Evolutionary conservation across 129 eudicot species (phyloP), one percentile per base, ranked within the genome.

Genomic region (Heracleum sosnowskyi): DNA sequence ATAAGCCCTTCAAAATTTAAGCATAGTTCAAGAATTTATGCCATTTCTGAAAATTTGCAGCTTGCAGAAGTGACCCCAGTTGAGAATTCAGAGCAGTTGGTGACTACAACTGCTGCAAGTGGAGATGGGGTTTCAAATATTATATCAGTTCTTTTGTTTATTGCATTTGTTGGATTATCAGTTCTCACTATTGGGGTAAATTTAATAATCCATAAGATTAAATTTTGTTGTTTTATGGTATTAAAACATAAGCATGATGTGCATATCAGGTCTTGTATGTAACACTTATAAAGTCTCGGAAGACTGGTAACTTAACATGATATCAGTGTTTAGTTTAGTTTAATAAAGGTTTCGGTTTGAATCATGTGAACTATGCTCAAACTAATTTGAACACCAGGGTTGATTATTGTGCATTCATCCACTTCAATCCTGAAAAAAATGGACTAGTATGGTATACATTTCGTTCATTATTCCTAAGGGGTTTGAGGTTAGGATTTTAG

Each of bases 161-260:
- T 79, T 79, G 93, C 93, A 26, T 89, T 89, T 75, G 29, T 86
- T 8, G 89, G 86, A 74, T 83, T 89, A 39, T 82, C 90, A 57
- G 45, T 89, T 78, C 87, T 89, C 20, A 89, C 93, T 35, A 79
- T 89, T 57, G 93, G 93, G 90, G 93, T 89, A 82, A 72, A 28
- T n/a, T 63, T 22, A 4, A 0, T 2, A 72, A 41, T 13, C 17
- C 35, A n/a, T 24, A 3, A 72, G 26, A 40, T 40, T 40, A 39
- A 11, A 1, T 72, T 47, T 40, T 41, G 2, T 41, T 9, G 36
- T 41, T n/a, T 35, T n/a, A 60, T 60, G 68, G 16, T 60, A 26
- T 20, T 17, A 17, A 49, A 17, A 17, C 57, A 17, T 18, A 0
- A 49, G 57, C 57, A 49, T 49, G 57, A 49, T 49, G 7, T 49